Percentiles rank a stretch among this genome's conserved stretches.
Conservation (phyloP, 495 filamentous ascomycete genomes). For the Aspergillus olivimuriae region DNA sequence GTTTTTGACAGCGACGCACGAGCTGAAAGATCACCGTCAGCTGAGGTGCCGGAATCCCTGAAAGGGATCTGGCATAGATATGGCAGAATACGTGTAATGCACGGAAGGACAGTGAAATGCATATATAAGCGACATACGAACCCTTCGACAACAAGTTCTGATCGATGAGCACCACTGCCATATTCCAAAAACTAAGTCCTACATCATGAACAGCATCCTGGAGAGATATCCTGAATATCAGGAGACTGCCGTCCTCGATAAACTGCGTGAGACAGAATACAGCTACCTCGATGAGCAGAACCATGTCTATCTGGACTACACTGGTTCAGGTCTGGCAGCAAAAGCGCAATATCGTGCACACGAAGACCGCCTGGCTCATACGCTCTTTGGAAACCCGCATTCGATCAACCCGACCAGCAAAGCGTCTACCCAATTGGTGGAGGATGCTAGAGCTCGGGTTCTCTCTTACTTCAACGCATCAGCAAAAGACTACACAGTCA, state of each 20-base stretch:
- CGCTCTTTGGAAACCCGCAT: constrained; percentile 7
- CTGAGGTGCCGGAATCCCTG: no score
- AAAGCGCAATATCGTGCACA: constrained; percentile 2
- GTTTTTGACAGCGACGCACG: no score
- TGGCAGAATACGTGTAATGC: no score
- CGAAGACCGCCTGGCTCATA: neutral
- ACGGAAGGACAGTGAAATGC: no score
- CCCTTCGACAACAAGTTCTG: neutral
- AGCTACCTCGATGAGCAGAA: constrained; percentile 7
- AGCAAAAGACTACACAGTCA: constrained; percentile 1
- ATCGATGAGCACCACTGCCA: no score
- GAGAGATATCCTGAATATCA: constrained; percentile 3
- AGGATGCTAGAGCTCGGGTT: constrained; percentile 1
- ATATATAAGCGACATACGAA: no score
- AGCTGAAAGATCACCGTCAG: no score
- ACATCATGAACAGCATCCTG: neutral
- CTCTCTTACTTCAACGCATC: constrained; percentile 2
- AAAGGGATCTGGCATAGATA: no score
- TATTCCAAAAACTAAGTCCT: neutral
- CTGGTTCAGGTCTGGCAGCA: constrained; percentile 5
- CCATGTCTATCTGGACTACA: constrained; percentile 8
- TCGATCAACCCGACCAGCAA: constrained; percentile 4
- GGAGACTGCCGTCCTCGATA: neutral
- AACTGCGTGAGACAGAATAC: constrained; percentile 7
- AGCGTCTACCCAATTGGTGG: constrained; percentile 2